Evolutionary conservation across 345 rosid species (phyloP).

Genomic region (Trapa incisa): DNA sequence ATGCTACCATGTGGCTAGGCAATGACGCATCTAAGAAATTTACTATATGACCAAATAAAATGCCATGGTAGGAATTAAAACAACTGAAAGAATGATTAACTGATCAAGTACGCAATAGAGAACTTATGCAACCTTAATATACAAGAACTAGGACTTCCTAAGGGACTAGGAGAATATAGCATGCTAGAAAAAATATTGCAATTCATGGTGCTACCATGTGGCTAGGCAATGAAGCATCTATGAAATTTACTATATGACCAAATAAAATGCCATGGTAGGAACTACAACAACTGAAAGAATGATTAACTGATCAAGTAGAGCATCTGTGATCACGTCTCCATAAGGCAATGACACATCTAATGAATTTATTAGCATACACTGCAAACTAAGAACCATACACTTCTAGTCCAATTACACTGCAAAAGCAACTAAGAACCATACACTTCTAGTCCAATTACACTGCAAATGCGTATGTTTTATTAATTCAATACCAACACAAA

Average conservation of each 20-base stretch:
- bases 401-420: too few species aligned
- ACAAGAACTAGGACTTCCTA: not conserved
- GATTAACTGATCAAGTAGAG: conserved; percentile 76
- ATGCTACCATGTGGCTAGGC: not conserved
- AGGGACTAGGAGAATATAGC: not conserved
- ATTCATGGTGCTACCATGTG: not conserved
- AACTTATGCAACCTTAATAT: not conserved
- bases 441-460: too few species aligned
- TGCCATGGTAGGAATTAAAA: not conserved
- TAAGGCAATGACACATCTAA: too few species aligned
- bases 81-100: conserved; percentile 20
- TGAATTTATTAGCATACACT: too few species aligned
- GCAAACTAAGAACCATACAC: too few species aligned
- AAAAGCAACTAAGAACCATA: too few species aligned
- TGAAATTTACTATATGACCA: not conserved
- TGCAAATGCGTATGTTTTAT: too few species aligned
- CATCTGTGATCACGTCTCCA: conserved; percentile 87
- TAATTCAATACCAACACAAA: too few species aligned
- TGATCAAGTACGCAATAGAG: conserved; percentile 64
- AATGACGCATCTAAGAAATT: not conserved
- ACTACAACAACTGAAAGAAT: not conserved
- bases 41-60: not conserved
- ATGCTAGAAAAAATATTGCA: not conserved
- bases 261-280: not conserved
- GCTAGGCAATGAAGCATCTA: not conserved